Evolutionary conservation across 2,329 filamentous ascomycete genomes (phyloP), one percentile per base, ranked within the genome.

Genomic region (Annulohypoxylon truncatum): DNA sequence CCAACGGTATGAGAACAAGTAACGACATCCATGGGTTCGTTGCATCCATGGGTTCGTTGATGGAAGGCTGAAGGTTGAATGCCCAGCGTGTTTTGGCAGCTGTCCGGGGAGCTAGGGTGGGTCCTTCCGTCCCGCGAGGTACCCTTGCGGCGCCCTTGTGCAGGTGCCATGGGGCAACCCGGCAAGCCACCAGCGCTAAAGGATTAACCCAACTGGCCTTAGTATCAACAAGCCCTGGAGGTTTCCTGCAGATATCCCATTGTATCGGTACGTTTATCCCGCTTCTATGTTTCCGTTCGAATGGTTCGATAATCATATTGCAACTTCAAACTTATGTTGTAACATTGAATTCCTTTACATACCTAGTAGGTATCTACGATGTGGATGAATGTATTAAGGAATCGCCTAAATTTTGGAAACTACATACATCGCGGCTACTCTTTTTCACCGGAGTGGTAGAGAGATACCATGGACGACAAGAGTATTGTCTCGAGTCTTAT

Each of bases 1-100:
- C 67, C 56, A 67, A 67, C 64, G 33, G 42, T 26, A 38, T 53
- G 31, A 48, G 64, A 67, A 67, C 56, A 69, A 69, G 62, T 63
- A 65, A 51, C 33, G 54, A 28, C 38, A 7, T 38, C n/a, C 35
- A n/a, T 38, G 3, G 35, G 31, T 61, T 54, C 42, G 10, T 15
- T 26, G 15, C 38, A 7, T 38, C n/a, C 35, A n/a, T 38, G 3
- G 35, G 31, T 61, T 54, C 42, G 10, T 15, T 26, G 15, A 20
- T 20, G 15, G n/a, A n/a, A 58, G 22, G 33, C 31, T 26, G 47
- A 40, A 47, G 33, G 52, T 52, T n/a, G 12, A 46, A 24, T 13
- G 13, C 13, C 4, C 12, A 35, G 13, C 20, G 35, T 15, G 20
- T 48, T 48, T 48, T 64, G 55, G 57, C 57, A 53, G 44, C 57